Evolutionary conservation across 345 rosid genomes (phyloP), one percentile per base, ranked within the genome.

Genomic region (Toxicodendron radicans): DNA sequence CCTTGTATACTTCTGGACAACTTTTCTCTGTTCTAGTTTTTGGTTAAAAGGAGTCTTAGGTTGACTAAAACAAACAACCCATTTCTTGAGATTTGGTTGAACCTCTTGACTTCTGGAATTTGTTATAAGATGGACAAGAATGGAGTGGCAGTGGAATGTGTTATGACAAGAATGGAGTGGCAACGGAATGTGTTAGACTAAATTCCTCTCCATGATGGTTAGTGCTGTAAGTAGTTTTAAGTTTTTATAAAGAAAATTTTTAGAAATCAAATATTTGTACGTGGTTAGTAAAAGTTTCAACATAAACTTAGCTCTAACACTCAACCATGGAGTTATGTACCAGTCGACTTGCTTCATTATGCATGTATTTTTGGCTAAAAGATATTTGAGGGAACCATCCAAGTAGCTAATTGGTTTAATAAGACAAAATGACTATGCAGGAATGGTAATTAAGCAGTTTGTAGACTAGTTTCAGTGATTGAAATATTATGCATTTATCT

Each of bases 11-110:
- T 33, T 33, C 60, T 7, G 2, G 24, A 30, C 17, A 52, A 68
- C 14, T 68, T 53, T 52, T 68, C 27, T 61, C 33, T 61, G 7
- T 33, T 68, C 49, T 53, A 53, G 49, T 6, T 56, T 70, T 70
- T 20, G 53, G 73, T 21, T 71, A n/a, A 5, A 59, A 10, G 58
- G 43, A 60, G 58, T 23, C 64, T 70, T 16, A 17, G 43, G 64
- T 53, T 67, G 45, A 49, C 4, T 51, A 67, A 56, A n/a, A 67
- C 71, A 1, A 0, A 7, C 18, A 67, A 67, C 24, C 20, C 2
- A 16, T 13, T 67, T 27, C 24, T 65, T 43, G 10, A 30, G 43
- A 18, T 1, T 24, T 21, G 17, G 21, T 2, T 23, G 20, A 27
- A 16, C 11, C 58, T 24, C 38, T 66, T 16, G 14, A 3, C 8